Conservation (phyloP, 257 asterid species). For the Solanum bukasovii region DNA sequence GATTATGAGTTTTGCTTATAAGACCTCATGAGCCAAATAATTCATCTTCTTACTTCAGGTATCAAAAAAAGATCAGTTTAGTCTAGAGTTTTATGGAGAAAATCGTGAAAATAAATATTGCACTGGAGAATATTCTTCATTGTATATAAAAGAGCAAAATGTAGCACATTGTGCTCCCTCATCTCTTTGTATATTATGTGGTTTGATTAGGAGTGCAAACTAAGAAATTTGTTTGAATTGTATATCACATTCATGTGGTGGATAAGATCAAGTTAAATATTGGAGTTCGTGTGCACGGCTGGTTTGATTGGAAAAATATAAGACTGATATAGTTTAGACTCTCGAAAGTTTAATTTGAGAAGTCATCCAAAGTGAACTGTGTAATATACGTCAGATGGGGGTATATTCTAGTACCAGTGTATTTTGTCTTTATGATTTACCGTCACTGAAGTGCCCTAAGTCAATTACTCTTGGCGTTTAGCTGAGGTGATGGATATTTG, state of each 20-base stretch:
- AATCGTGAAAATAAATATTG: background rate
- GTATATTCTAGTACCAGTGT: background rate
- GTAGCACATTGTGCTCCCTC: background rate
- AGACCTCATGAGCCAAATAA: background rate
- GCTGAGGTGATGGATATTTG: background rate
- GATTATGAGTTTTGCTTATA: background rate
- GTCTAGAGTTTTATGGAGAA: background rate
- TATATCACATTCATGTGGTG: background rate
- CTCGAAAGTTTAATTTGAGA: background rate
- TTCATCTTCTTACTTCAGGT: background rate
- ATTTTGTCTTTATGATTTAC: background rate
- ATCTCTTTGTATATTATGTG: background rate
- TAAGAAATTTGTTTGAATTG: background rate
- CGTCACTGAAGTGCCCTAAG: background rate
- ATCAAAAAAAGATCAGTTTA: background rate
- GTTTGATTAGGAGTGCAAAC: background rate
- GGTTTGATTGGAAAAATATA: background rate
- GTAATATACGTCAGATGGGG: background rate
- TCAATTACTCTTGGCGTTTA: background rate
- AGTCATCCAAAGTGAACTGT: background rate
- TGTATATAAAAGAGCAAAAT: background rate
- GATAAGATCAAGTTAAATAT: background rate
- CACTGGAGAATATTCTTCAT: background rate
- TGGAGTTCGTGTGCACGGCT: background rate
- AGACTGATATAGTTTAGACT: background rate